Evolutionary conservation across 768 basidiomycete species (phyloP).

Genomic region (Suillus occidentalis): DNA sequence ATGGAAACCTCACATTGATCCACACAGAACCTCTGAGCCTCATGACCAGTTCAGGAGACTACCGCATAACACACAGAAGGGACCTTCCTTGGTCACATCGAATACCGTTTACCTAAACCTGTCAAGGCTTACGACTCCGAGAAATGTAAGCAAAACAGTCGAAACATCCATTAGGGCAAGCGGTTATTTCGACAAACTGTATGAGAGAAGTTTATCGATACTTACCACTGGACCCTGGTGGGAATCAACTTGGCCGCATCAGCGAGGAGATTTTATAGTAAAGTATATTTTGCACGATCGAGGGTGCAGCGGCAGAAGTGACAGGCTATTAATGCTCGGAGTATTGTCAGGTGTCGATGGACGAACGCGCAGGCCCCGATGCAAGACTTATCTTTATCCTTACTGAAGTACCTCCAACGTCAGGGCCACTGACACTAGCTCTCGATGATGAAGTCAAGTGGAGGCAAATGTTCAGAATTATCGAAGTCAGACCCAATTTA

Average conservation of each 20-base stretch:
- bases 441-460: neutral
- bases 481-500: neutral
- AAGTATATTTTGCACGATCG: neutral
- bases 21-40: neutral
- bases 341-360: neutral
- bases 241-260: neutral
- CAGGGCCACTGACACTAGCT: neutral
- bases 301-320: neutral
- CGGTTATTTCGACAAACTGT: neutral
- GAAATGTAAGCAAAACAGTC: neutral
- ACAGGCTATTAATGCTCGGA: neutral
- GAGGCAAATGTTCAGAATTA: neutral
- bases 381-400: neutral
- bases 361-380: neutral
- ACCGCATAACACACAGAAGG: constrained; percentile 7
- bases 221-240: neutral
- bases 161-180: neutral
- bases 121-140: neutral
- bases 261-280: neutral
- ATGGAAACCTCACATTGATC: neutral
- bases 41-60: neutral
- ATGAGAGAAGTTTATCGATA: neutral
- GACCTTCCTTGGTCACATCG: neutral
- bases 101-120: neutral
- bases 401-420: neutral